Base-by-base conservation (phyloP, 129 eudicot genomes). In the Flaveria bidentis region DNA sequence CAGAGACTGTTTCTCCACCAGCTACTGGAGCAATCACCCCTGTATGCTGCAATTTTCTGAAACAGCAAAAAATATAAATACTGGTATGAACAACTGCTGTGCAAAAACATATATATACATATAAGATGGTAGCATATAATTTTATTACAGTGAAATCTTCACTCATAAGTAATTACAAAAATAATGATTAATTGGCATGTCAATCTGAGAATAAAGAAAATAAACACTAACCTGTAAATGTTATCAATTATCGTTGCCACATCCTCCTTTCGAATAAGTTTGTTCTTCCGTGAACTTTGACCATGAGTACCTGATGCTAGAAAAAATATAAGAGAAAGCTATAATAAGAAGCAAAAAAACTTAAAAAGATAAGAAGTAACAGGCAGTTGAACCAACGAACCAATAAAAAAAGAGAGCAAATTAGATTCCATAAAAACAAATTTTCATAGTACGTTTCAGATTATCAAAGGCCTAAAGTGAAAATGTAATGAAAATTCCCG, bases 211-310 rank as follows among this genome's bases (percentile, higher is more conserved):
- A 18, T 22, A 69, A 26, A 50, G 20, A 7, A 26, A 22, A 61
- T 55, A 72, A 70, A 46, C 18, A 36, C 39, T 57, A 70, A 78
- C 90, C 74, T 80, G 76, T 76, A 83, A 22, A 49, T 36, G 25
- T 83, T 87, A 50, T 86, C 74, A 25, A 86, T 83, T 73, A 69
- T 52, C 50, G 56, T 76, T 71, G 78, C 69, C 75, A 86, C 82
- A 11, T 71, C 83, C 72, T 83, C 83, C 78, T 80, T 83, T 28
- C 25, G 78, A 47, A 76, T 76, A 12, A 22, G 13, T 76, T 73
- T 83, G 12, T 69, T 77, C 85, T 73, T 83, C 72, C 60, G 66
- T 2, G 78, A 58, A 72, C 84, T 75, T 52, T 63, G 72, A 67
- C 82, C 78, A 79, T 63, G 71, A n/a, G 15, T 64, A 72, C 55